Conservation (phyloP, 202 grass and related monocot species). For the Setaria viridis region DNA sequence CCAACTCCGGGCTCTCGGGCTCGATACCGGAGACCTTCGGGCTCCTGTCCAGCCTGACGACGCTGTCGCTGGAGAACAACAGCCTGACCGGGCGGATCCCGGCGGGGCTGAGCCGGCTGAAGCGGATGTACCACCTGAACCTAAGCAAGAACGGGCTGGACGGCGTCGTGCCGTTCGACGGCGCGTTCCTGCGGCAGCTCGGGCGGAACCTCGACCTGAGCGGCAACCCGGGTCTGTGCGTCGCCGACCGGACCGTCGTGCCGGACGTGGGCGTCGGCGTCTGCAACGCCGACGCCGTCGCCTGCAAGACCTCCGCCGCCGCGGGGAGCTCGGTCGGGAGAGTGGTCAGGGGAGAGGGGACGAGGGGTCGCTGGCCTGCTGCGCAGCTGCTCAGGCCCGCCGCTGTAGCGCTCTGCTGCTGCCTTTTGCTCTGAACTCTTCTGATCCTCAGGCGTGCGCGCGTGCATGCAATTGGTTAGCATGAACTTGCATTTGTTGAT, state of each 20-base stretch:
- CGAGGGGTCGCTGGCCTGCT: slow-evolving; percentile 3
- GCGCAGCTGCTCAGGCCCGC: slow-evolving; percentile 12
- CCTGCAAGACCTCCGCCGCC: background rate
- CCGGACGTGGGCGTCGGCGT: slow-evolving; percentile 47
- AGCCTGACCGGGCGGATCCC: slow-evolving; percentile 82
- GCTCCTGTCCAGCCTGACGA: slow-evolving; percentile 67
- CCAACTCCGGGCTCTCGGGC: slow-evolving; percentile 89
- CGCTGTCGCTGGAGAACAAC: slow-evolving; percentile 91
- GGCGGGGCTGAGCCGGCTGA: slow-evolving; percentile 61
- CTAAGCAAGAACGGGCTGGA: slow-evolving; percentile 92
- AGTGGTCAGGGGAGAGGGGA: background rate
- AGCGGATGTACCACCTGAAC: slow-evolving; percentile 95
- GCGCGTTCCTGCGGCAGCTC: slow-evolving; percentile 64
- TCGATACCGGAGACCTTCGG: slow-evolving; percentile 71
- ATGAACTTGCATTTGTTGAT: background rate
- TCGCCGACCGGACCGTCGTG: slow-evolving; percentile 45
- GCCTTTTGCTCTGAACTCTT: slow-evolving; percentile 47
- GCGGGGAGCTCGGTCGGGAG: background rate
- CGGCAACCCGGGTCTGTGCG: slow-evolving; percentile 84
- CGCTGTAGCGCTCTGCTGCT: slow-evolving; percentile 39
- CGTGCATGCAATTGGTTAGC: background rate
- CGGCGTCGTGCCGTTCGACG: slow-evolving; percentile 83
- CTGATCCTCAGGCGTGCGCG: background rate
- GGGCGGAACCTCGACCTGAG: slow-evolving; percentile 88
- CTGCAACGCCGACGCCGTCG: background rate